A percentile compares a stretch with the other conserved stretches of the same genome.
Evolutionary conservation across 1,284 basidiomycete genomes (phyloP).

Genomic region (Waitea zeae): DNA sequence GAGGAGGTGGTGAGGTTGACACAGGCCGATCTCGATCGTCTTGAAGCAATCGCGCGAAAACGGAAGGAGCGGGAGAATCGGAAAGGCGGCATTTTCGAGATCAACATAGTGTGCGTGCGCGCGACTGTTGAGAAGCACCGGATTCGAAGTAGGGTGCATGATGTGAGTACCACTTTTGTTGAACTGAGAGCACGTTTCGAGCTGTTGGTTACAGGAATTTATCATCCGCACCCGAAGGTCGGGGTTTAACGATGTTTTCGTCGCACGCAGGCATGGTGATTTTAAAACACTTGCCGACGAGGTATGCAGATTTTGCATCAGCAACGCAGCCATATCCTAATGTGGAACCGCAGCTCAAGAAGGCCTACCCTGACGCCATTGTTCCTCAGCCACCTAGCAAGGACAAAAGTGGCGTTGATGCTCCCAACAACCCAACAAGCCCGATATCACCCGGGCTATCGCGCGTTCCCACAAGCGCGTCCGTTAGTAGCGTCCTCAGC

Average conservation of each 20-base stretch:
- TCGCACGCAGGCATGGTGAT: conserved; percentile 89
- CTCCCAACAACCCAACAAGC: conserved; percentile 9
- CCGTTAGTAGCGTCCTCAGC: conserved; percentile 8
- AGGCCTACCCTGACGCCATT: conserved; percentile 64
- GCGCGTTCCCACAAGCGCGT: conserved; percentile 10
- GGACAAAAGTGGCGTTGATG: conserved; percentile 56
- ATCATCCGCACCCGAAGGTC: conserved; percentile 77
- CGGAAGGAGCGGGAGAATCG: conserved; percentile 30
- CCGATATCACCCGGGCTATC: too few species aligned
- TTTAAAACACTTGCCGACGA: conserved; percentile 78
- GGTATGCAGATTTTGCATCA: conserved; percentile 23
- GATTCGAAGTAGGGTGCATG: conserved; percentile 70
- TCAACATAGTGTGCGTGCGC: conserved; percentile 80
- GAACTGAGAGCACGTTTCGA: conserved; percentile 1
- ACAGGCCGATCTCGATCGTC: conserved; percentile 61
- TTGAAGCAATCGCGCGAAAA: conserved; percentile 51
- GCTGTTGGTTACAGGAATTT: conserved; percentile 56
- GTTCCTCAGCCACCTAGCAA: conserved; percentile 75
- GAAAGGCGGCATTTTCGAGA: conserved; percentile 50
- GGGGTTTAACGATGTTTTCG: conserved; percentile 62
- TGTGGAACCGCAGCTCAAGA: conserved; percentile 43
- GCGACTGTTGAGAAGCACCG: conserved; percentile 68
- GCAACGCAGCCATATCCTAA: conserved; percentile 8
- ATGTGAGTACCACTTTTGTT: conserved; percentile 42
- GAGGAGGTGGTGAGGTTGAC: conserved; percentile 83